These are phyloP conservation scores for Austropuccinia psidii DNA, from an alignment of 1,284 basidiomycete species.

Conservation along the genomic window DNA sequence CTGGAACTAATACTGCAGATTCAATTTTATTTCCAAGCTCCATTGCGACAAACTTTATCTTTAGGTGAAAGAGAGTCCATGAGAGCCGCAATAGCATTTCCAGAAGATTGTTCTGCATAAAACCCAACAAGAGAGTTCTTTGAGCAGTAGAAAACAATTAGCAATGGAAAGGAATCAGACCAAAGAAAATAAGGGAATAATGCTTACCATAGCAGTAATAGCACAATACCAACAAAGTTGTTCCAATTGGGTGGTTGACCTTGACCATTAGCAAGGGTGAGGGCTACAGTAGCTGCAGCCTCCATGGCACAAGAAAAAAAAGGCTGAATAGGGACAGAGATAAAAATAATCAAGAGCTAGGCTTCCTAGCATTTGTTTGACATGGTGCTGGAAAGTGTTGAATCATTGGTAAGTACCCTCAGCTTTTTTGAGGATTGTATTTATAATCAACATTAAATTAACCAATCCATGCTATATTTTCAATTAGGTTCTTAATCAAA, in stretches of 20 bases:
- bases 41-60: constrained; percentile 78
- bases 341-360: too few species aligned
- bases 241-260: constrained; percentile 82
- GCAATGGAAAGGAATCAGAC: background rate
- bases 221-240: constrained; percentile 93
- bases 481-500: too few species aligned
- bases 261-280: constrained; percentile 88
- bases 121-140: constrained; percentile 89
- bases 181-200: background rate
- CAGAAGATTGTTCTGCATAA: constrained; percentile 93
- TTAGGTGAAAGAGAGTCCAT: constrained; percentile 99
- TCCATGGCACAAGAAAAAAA: constrained; percentile 98
- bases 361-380: too few species aligned
- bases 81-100: constrained; percentile 96
- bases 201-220: constrained; percentile 66
- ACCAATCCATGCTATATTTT: too few species aligned
- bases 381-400: too few species aligned
- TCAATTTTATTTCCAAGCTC: constrained; percentile 80
- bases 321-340: constrained; percentile 65
- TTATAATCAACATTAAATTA: too few species aligned
- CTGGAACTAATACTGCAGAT: constrained; percentile 68
- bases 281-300: constrained; percentile 89
- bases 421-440: too few species aligned
- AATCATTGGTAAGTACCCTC: too few species aligned
- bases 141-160: background rate